phyloP scores from a whole-genome alignment of 1,284 basidiomycete genomes.

The Pholiota adiposa region DNA sequence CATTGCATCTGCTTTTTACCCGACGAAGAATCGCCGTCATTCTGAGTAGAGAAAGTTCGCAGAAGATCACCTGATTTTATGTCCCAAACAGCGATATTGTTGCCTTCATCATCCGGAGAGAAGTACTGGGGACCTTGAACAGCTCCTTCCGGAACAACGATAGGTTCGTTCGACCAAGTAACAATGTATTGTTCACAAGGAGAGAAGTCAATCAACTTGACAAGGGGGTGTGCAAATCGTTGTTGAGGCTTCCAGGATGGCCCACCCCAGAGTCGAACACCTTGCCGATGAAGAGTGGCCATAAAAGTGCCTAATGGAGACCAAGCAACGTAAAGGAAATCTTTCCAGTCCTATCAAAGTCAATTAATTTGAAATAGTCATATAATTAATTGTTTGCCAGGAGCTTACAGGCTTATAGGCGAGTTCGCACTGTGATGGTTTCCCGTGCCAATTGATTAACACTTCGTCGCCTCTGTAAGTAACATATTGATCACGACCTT shows the following conservation, averaged over 20 bases:
- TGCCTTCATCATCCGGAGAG: constrained; percentile 94
- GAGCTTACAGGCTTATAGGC: constrained; percentile 75
- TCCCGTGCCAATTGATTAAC: constrained; percentile 92
- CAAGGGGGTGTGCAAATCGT: constrained; percentile 94
- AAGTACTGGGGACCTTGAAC: constrained; percentile 86
- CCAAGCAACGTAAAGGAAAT: constrained; percentile 95
- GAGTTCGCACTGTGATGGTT: constrained; percentile 85
- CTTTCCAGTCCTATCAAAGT: constrained; percentile 83
- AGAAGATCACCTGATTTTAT: constrained; percentile 92
- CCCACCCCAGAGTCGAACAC: constrained; percentile 96
- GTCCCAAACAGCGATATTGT: constrained; percentile 98
- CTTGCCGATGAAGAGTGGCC: constrained; percentile 93
- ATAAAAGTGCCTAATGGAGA: constrained; percentile 95
- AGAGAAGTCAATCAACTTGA: constrained; percentile 97
- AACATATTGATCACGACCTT: constrained; percentile 95
- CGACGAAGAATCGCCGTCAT: constrained; percentile 59
- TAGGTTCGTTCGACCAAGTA: constrained; percentile 97
- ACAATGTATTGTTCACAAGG: constrained; percentile 97
- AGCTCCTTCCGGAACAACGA: constrained; percentile 84
- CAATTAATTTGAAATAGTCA: constrained; percentile 7
- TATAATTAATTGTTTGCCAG: constrained; percentile 11
- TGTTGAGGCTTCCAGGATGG: constrained; percentile 84
- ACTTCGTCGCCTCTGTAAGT: constrained; percentile 95
- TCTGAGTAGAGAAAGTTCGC: constrained; percentile 87
- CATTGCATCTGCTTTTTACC: constrained; percentile 87